Conservation (phyloP, 2,329 filamentous ascomycete species). For the Nakataea oryzae region DNA sequence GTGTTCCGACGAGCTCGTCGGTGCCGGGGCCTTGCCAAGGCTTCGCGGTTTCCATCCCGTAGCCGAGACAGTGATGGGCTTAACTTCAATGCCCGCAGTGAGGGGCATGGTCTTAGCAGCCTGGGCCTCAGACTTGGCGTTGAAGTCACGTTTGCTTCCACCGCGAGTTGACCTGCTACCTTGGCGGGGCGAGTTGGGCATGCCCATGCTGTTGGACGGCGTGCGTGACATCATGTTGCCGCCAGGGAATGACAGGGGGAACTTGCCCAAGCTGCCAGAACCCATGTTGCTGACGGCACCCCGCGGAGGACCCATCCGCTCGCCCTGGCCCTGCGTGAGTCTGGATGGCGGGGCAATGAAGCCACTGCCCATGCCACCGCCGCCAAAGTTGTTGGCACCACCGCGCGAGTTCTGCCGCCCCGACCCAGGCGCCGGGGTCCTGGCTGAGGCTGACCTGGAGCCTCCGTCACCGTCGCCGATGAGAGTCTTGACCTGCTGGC, state of each 20-base stretch:
- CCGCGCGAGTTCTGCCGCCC: constrained; percentile 33
- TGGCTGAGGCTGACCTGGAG: constrained; percentile 49
- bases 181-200: constrained; percentile 62
- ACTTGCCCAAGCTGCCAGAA: constrained; percentile 23
- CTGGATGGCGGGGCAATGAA: neutral
- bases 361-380: neutral
- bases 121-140: constrained; percentile 52
- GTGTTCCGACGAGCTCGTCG: constrained; percentile 33
- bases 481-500: constrained; percentile 75
- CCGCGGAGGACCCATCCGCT: neutral
- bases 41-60: constrained; percentile 85
- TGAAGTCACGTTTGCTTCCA: constrained; percentile 52
- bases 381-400: constrained; percentile 26
- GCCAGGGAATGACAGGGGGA: constrained; percentile 54
- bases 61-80: constrained; percentile 62
- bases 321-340: neutral
- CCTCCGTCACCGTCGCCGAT: constrained; percentile 64
- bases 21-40: constrained; percentile 32
- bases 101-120: constrained; percentile 84
- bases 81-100: constrained; percentile 71
- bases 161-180: constrained; percentile 51
- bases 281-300: neutral
- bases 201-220: constrained; percentile 46
- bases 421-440: constrained; percentile 39
- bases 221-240: constrained; percentile 55